Evolutionary conservation across 2,329 filamentous ascomycete species (phyloP).

Genomic region (Ceratocystiopsis minuta): DNA sequence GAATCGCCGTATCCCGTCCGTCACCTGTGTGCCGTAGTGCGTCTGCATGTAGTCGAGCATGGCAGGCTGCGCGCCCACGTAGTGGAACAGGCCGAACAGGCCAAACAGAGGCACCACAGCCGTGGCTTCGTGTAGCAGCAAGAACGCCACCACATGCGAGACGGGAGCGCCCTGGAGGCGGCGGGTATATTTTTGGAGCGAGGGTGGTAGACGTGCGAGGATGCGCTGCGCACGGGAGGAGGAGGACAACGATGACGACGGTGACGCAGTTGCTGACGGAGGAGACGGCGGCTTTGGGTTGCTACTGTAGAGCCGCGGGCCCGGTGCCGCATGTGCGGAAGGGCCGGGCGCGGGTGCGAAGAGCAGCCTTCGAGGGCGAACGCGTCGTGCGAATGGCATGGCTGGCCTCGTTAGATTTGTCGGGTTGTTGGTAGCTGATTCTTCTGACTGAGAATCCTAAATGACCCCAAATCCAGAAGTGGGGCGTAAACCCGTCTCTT

Average conservation of each 20-base stretch:
- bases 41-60: slow-evolving; percentile 26
- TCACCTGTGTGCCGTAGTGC: slow-evolving; percentile 31
- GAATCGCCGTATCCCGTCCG: slow-evolving; percentile 53
- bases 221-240: slow-evolving; percentile 24
- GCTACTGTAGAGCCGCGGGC: no score
- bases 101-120: slow-evolving; percentile 64
- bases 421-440: no score
- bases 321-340: no score
- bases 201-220: slow-evolving; percentile 39
- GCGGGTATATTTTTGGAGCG: slow-evolving; percentile 49
- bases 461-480: no score
- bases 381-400: no score
- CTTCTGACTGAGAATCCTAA: no score
- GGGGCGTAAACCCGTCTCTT: no score
- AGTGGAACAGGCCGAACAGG: slow-evolving; percentile 64
- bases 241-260: neutral
- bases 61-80: slow-evolving; percentile 34
- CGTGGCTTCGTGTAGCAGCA: slow-evolving; percentile 82
- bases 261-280: neutral
- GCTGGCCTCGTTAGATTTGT: no score
- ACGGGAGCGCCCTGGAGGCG: slow-evolving; percentile 60
- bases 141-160: slow-evolving; percentile 69
- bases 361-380: no score
- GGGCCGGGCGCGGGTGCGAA: no score
- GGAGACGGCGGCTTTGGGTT: neutral